phyloP scores from a whole-genome alignment of 2,329 filamentous ascomycete genomes.

The Nigrospora oryzae region DNA sequence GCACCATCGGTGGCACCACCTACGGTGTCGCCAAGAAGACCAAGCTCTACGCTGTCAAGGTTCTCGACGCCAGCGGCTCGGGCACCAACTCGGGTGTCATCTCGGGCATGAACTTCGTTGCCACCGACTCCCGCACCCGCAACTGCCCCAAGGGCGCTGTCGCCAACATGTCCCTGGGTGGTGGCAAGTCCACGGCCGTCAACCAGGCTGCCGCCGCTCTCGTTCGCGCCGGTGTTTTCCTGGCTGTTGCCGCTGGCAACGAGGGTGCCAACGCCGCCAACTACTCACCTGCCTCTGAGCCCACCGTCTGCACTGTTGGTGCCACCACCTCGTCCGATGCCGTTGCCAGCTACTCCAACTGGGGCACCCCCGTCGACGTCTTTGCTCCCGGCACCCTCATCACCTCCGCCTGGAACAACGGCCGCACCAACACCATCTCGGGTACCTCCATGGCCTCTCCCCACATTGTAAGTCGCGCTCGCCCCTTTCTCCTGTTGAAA shows the following conservation, averaged over 20 bases:
- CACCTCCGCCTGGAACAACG: constrained; percentile 9
- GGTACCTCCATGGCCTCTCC: constrained; percentile 35
- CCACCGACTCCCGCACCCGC: constrained; percentile 22
- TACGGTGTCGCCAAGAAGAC: constrained; percentile 39
- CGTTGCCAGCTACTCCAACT: constrained; percentile 43
- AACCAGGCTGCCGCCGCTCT: constrained; percentile 42
- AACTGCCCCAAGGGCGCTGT: constrained; percentile 35
- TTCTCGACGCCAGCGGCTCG: constrained; percentile 27
- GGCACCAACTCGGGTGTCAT: constrained; percentile 31
- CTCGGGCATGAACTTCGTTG: constrained; percentile 34
- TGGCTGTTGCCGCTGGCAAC: constrained; percentile 50
- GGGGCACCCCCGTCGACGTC: constrained; percentile 38
- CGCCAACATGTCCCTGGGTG: constrained; percentile 50
- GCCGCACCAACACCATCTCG: constrained; percentile 30
- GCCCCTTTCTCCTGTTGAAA: background rate
- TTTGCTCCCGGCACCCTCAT: constrained; percentile 33
- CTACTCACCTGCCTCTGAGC: constrained; percentile 39
- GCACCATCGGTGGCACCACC: constrained; percentile 30
- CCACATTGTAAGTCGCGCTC: constrained; percentile 12
- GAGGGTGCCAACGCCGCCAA: constrained; percentile 30
- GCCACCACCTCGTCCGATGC: constrained; percentile 30
- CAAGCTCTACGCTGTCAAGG: constrained; percentile 34
- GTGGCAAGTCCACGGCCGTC: constrained; percentile 31
- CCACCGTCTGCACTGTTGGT: constrained; percentile 43
- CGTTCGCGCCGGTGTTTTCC: constrained; percentile 37